A percentile compares a stretch with the other conserved stretches of the same genome.
phyloP scores from a whole-genome alignment of 2,329 filamentous ascomycete species.

The Xylogone sp. region DNA sequence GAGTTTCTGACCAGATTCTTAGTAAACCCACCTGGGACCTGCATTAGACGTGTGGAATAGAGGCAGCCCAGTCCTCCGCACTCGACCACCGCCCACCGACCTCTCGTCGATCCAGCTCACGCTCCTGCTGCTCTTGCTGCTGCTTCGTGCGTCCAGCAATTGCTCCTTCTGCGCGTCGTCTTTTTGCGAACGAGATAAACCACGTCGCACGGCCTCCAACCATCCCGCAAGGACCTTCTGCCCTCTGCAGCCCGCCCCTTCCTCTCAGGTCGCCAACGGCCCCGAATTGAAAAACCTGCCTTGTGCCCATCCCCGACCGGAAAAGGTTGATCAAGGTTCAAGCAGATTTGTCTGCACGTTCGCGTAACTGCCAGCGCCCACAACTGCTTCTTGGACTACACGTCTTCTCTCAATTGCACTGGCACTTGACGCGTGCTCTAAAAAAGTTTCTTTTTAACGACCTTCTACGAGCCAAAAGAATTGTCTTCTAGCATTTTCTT shows the following conservation, averaged over 20 bases:
- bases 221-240: too few relatives aligned
- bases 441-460: constrained; percentile 32
- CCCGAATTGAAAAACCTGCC: too few relatives aligned
- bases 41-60: constrained; percentile 29
- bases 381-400: constrained; percentile 27
- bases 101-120: constrained; percentile 6
- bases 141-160: constrained; percentile 2
- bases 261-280: too few relatives aligned
- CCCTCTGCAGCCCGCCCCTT: not conserved
- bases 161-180: not conserved
- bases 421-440: constrained; percentile 25
- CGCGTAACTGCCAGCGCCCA: constrained; percentile 24
- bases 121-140: constrained; percentile 11
- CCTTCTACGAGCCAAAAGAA: constrained; percentile 39
- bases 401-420: constrained; percentile 29
- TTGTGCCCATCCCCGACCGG: too few relatives aligned
- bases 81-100: constrained; percentile 11
- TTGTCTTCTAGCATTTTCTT: constrained; percentile 13
- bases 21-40: constrained; percentile 21
- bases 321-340: not conserved
- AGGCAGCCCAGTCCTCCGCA: constrained; percentile 19
- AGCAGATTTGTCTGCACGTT: constrained; percentile 6
- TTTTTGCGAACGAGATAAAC: not conserved
- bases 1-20: constrained; percentile 7
- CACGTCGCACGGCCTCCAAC: not conserved